phyloP scores from a whole-genome alignment of 441 rosid species.

The Gossypium aridum region DNA sequence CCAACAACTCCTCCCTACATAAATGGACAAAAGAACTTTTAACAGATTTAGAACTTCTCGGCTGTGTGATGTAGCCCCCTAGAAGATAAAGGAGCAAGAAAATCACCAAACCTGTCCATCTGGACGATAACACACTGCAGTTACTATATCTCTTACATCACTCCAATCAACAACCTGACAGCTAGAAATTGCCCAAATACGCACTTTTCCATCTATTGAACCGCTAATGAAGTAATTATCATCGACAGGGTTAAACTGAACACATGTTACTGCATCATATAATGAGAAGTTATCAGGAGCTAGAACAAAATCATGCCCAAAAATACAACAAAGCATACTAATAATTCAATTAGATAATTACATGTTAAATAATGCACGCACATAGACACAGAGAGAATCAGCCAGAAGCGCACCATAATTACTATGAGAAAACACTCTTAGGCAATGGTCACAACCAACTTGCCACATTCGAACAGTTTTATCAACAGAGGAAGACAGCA shows the following conservation, averaged over 20 bases:
- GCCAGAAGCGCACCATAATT: conserved; percentile 41
- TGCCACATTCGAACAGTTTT: conserved; percentile 64
- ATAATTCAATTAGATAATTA: not conserved
- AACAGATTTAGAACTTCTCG: conserved; percentile 12
- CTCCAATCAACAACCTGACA: conserved; percentile 84
- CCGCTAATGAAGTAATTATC: conserved; percentile 86
- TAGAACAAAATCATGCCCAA: not conserved
- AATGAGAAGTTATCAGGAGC: conserved; percentile 4
- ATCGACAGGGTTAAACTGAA: conserved; percentile 83
- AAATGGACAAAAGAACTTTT: conserved; percentile 11
- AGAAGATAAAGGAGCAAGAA: conserved; percentile 7
- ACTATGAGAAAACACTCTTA: conserved; percentile 44
- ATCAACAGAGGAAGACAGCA: conserved; percentile 63
- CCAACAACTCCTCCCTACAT: conserved; percentile 81
- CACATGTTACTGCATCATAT: conserved; percentile 69
- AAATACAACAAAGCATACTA: conserved; percentile 1
- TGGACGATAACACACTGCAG: conserved; percentile 87
- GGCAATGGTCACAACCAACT: conserved; percentile 42
- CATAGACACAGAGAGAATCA: not conserved
- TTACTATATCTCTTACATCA: conserved; percentile 66
- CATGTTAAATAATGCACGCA: conserved; percentile 8
- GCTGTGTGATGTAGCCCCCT: not conserved
- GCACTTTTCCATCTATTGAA: conserved; percentile 93
- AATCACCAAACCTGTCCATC: conserved; percentile 58
- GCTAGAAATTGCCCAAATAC: conserved; percentile 70